phyloP scores from a whole-genome alignment of 1,139 yeast species.

The Magnusiomyces sp. region DNA sequence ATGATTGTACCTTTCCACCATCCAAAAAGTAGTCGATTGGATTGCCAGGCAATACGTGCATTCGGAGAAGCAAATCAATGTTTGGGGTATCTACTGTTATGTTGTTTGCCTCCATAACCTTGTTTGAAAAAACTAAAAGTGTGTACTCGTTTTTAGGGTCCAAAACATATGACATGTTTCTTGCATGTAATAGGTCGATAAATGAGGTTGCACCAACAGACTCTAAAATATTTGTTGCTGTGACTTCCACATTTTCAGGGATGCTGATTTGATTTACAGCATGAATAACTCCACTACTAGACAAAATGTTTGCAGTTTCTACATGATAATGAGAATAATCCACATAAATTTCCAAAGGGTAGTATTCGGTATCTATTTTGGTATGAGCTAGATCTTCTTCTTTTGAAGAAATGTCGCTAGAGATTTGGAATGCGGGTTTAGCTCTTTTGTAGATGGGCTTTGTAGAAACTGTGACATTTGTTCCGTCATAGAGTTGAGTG shows the following conservation, averaged over 20 bases:
- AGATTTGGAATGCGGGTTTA: conserved; percentile 26
- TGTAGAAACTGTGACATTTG: conserved; percentile 23
- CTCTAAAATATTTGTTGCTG: conserved; percentile 48
- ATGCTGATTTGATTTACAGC: conserved; percentile 49
- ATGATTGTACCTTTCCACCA: conserved; percentile 33
- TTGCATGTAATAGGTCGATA: conserved; percentile 39
- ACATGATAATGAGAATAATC: conserved; percentile 20
- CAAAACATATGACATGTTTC: conserved; percentile 32
- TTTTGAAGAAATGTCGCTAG: neutral
- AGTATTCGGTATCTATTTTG: neutral
- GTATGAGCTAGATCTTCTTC: neutral
- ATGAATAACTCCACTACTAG: conserved; percentile 81
- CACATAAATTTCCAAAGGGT: conserved; percentile 23
- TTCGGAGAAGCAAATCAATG: conserved; percentile 47
- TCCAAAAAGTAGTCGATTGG: conserved; percentile 33
- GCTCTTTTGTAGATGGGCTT: conserved; percentile 2
- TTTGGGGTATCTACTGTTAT: conserved; percentile 39
- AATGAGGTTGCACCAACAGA: conserved; percentile 41
- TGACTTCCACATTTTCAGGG: conserved; percentile 49
- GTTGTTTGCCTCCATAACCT: conserved; percentile 47
- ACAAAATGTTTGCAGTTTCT: conserved; percentile 58
- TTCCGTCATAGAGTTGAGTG: conserved; percentile 31
- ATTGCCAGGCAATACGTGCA: conserved; percentile 61
- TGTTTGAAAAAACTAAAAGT: conserved; percentile 62
- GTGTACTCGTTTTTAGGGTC: conserved; percentile 42